Evolutionary conservation across 2,329 filamentous ascomycete genomes (phyloP).

Genomic region (Cercospora sesami): DNA sequence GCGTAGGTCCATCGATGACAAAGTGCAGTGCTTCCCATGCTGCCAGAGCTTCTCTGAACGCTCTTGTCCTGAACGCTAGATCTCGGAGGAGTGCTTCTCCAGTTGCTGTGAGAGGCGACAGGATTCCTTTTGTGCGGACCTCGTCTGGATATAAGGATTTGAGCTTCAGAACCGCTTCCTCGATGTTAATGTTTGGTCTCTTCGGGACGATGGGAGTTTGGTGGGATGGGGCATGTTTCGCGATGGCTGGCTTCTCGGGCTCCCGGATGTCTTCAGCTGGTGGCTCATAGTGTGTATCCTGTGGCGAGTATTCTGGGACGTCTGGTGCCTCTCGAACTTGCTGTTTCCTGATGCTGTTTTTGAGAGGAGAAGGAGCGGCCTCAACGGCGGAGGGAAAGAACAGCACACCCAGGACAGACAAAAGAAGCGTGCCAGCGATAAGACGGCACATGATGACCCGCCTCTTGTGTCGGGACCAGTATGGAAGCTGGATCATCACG

Average conservation of each 20-base stretch:
- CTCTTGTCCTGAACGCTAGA: slow-evolving; percentile 20
- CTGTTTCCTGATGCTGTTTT: background rate
- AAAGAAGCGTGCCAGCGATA: background rate
- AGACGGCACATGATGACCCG: slow-evolving; percentile 1
- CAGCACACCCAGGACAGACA: background rate
- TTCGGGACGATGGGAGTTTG: slow-evolving; percentile 3
- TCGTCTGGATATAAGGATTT: slow-evolving; percentile 14
- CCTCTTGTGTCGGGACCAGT: slow-evolving; percentile 5
- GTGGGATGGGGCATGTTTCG: background rate
- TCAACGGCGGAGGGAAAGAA: background rate
- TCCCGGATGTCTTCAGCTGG: background rate
- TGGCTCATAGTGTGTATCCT: background rate
- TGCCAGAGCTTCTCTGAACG: slow-evolving; percentile 20
- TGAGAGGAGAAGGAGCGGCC: background rate
- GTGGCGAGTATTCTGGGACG: background rate
- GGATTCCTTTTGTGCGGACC: slow-evolving; percentile 18
- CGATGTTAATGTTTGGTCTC: background rate
- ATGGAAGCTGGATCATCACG: slow-evolving; percentile 3
- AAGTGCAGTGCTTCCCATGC: slow-evolving; percentile 25
- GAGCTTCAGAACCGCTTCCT: slow-evolving; percentile 13
- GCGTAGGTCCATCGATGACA: background rate
- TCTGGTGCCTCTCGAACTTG: background rate
- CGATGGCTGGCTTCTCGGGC: background rate
- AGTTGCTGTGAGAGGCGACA: slow-evolving; percentile 19
- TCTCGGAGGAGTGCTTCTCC: slow-evolving; percentile 24